Percentiles rank a stretch among this genome's conserved stretches.
These are phyloP conservation scores for Dipodascus albidus DNA, from an alignment of 805 yeast species.

Conservation along the genomic window DNA sequence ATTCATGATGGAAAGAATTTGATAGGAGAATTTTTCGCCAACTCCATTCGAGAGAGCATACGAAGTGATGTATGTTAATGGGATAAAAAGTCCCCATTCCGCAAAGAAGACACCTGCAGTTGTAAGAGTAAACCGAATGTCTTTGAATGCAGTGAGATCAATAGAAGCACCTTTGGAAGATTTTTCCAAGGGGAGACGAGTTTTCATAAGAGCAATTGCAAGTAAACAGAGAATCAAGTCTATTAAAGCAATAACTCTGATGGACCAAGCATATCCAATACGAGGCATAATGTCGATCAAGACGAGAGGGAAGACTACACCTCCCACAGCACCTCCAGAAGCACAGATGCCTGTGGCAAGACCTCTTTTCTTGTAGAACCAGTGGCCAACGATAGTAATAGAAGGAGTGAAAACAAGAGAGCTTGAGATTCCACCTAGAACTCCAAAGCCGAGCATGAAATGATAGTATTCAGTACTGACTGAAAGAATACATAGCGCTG, in stretches of 20 bases:
- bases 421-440: slow-evolving; percentile 41
- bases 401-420: slow-evolving; percentile 39
- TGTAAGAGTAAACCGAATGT: slow-evolving; percentile 19
- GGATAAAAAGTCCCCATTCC: slow-evolving; percentile 43
- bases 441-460: slow-evolving; percentile 43
- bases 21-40: slow-evolving; percentile 15
- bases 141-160: slow-evolving; percentile 22
- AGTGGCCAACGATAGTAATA: slow-evolving; percentile 47
- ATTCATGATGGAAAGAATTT: slow-evolving; percentile 22
- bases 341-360: slow-evolving; percentile 51
- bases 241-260: slow-evolving; percentile 36
- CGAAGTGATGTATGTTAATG: slow-evolving; percentile 34
- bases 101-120: slow-evolving; percentile 23
- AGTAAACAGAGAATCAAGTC: slow-evolving; percentile 20
- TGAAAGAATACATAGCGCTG: slow-evolving; percentile 42
- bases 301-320: slow-evolving; percentile 47
- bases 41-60: slow-evolving; percentile 20
- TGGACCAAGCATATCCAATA: slow-evolving; percentile 53
- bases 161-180: slow-evolving; percentile 16
- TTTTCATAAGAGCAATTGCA: slow-evolving; percentile 28
- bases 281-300: slow-evolving; percentile 33
- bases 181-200: slow-evolving; percentile 24
- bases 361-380: slow-evolving; percentile 47
- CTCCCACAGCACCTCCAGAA: slow-evolving; percentile 59
- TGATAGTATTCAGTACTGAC: slow-evolving; percentile 42